Conservation (phyloP, 306 rosid genomes). For the Fragaria nilgerrensis region DNA sequence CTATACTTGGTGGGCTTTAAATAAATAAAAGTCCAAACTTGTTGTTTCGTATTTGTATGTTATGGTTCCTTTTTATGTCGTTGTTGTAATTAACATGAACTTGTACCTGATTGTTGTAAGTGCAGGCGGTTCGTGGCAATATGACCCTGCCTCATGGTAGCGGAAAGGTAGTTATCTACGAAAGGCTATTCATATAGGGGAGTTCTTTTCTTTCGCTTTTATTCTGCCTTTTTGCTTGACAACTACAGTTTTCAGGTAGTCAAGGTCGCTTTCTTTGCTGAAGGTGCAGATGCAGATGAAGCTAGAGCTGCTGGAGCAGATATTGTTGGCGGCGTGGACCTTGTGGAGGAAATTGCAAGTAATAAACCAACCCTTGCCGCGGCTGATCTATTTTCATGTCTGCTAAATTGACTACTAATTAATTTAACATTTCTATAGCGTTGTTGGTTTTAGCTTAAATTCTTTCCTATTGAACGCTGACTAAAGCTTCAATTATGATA, state of each 20-base stretch:
- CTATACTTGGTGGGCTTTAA: background rate
- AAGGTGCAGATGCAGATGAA: constrained; percentile 95
- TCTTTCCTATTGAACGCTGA: background rate
- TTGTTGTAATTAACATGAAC: constrained; percentile 7
- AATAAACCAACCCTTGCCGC: constrained; percentile 36
- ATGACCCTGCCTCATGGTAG: constrained; percentile 88
- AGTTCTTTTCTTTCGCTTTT: constrained; percentile 20
- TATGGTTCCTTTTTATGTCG: background rate
- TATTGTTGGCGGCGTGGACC: constrained; percentile 97
- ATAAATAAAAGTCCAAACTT: background rate
- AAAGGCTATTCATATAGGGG: background rate
- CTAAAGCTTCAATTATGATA: background rate
- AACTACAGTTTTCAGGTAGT: constrained; percentile 59
- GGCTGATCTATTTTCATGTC: background rate
- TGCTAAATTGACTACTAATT: background rate
- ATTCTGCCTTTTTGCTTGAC: constrained; percentile 36
- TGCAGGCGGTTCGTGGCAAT: constrained; percentile 97
- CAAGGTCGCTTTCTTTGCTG: constrained; percentile 96
- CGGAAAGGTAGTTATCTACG: constrained; percentile 65
- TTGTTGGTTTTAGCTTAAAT: background rate
- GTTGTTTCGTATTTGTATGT: background rate
- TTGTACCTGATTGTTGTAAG: constrained; percentile 24
- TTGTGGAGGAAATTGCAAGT: constrained; percentile 90
- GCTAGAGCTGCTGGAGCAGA: constrained; percentile 98
- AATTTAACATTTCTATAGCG: background rate